Evolutionary conservation across 2,329 filamentous ascomycete species (phyloP), one percentile per base, ranked within the genome.

Genomic region (Fusarium torulosum): DNA sequence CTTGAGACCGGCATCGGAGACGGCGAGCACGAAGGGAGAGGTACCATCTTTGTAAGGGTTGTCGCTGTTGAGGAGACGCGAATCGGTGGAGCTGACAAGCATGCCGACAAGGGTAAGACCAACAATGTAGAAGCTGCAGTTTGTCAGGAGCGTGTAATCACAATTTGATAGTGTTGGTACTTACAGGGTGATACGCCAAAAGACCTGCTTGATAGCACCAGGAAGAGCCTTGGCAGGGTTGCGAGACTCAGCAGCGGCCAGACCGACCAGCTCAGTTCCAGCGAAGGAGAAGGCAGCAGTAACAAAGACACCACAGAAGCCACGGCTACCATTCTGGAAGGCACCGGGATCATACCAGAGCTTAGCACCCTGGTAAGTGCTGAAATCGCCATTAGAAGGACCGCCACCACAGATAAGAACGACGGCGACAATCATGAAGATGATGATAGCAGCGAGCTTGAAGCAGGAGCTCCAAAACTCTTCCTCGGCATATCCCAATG

Each of bases 201-300:
- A 84, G 31, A 84, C 91, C 78, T 95, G 92, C 81, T 94, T 95
- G 73, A 94, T 88, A 3, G 93, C 92, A 21, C 88, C 90, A 1
- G 93, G 93, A 1, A 96, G 84, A 1, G 89, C 87, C 75, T 91
- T 88, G 65, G 87, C 84, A 1, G 90, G 90, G 72, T 91, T 91
- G 6, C 76, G 78, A 0, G 89, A 86, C 78, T 92, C 90, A 14
- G 90, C 90, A 6, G 90, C 90, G 7, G 89, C 89, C 10, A 92
- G 84, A 73, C 90, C 90, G 44, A 91, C 89, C 7, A 90, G 79
- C 75, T 91, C 90, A 2, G 89, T 90, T 13, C 89, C 89, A 3
- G 88, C 84, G 67, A 90, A 91, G 37, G 89, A 82, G 72, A 91
- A 91, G 14, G 89, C 89, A 7, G 90, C 89, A 2, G 87, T 91